Base-by-base conservation (phyloP, 257 asterid genomes). In the Solanum commersonii region DNA sequence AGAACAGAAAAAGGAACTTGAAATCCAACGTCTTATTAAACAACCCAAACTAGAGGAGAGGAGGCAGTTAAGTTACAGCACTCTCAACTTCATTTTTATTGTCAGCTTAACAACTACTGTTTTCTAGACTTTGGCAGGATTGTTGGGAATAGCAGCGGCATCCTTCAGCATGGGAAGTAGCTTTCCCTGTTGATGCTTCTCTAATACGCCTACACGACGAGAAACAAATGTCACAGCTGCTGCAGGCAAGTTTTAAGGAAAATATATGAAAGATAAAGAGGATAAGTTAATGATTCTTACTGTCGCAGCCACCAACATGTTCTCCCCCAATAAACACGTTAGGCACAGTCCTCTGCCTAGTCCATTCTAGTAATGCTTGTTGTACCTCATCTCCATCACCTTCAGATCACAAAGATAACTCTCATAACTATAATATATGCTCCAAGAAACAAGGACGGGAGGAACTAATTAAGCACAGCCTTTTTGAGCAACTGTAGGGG, bases 281-380 rank as follows among this genome's bases (percentile, higher is more conserved):
- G 12, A 29, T 6, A 5, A 31, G 87, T 63, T 35, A 60, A 22
- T n/a, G 74, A 74, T 35, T 88, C 94, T 87, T 89, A 96, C 98
- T 92, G 76, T 95, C 98, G 77, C 90, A 96, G 84, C 99, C 99
- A 20, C 99, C 99, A 20, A 96, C 94, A 85, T 96, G 99, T 49
- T 96, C 94, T 86, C 95, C 96, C 15, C 90, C 94, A 85, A 96
- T 92, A 89, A 96, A 96, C 67, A 95, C 97, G 71, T 95, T 95
- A 0, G 99, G 98, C 79, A 95, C 99, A 15, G 96, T 96, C 71
- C 95, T 91, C 90, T 93, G 99, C 87, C 95, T 95, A 1, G 97
- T 92, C 99, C 98, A 96, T 93, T 94, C 96, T 0, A 87, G 90
- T 52, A 96, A 91, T 25, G 98, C 98, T 23, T 91, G 34, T 91